Base-by-base conservation (phyloP, 2,329 filamentous ascomycete species). In the Aspergillus puulaauensis region DNA sequence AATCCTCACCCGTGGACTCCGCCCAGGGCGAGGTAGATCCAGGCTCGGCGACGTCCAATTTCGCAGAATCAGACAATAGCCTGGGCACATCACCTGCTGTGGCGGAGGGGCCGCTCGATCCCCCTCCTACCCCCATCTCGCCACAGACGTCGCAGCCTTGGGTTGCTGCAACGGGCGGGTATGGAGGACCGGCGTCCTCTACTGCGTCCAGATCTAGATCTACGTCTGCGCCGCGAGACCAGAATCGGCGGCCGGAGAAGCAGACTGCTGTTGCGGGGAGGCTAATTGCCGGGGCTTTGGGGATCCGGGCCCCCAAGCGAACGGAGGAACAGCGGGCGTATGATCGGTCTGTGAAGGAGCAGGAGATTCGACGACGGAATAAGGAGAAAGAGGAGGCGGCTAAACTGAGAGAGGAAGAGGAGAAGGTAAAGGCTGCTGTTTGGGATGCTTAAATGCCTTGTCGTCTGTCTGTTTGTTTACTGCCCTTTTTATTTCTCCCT, bases 251-350 rank as follows among this genome's bases (percentile, higher is more conserved):
- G 40, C 93, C 92, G 0, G 93, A 96, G 76, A 99, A 96, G 80
- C 96, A 93, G 61, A 96, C 96, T 60, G 91, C 92, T 0, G 91
- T 96, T 40, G 95, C 95, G 5, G 85, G 90, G 61, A 82, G 95
- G 58, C 83, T 99, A 84, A 98, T 99, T 72, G 92, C 91, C 0
- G 90, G 90, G 3, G 92, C 90, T 0, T 78, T 98, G 64, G 95
- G 95, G 1, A 84, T 97, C 54, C 86, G 87, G 68, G 86, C 88
- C 35, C 91, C 91, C 33, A 89, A 86, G 78, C 84, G 88, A 73
- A 97, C 91, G 1, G 91, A 96, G 61, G 93, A 97, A 77, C 90
- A 96, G 80, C 84, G 83, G 66, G 90, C 91, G 54, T 98, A 95
- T 72, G 93, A 98, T 68, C 85, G 83, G 64, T 88, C 90, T 1